phyloP scores from a whole-genome alignment of 2,329 filamentous ascomycete genomes.

The Stagonosporopsis vannaccii region DNA sequence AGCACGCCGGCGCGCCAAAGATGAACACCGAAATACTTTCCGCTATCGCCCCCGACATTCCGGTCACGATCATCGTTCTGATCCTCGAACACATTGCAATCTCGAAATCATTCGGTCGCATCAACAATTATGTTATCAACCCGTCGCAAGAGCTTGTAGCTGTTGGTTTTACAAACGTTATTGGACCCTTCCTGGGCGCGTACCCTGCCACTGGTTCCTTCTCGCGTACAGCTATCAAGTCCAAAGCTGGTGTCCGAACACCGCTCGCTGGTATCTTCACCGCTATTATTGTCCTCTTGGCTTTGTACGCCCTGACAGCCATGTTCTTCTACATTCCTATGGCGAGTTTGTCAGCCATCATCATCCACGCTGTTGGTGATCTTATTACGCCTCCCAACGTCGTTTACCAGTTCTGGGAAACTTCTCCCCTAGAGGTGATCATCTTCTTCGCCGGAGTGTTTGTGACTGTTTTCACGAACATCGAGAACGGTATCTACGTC shows the following conservation, averaged over 20 bases:
- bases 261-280: slow-evolving; percentile 92
- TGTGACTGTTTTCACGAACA: slow-evolving; percentile 84
- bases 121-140: slow-evolving; percentile 98
- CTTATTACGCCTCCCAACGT: slow-evolving; percentile 91
- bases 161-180: slow-evolving; percentile 87
- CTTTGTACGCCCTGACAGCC: slow-evolving; percentile 85
- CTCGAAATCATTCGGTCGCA: slow-evolving; percentile 91
- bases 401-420: slow-evolving; percentile 93
- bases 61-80: slow-evolving; percentile 87
- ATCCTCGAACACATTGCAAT: slow-evolving; percentile 98
- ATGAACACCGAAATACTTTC: slow-evolving; percentile 72
- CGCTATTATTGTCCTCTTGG: slow-evolving; percentile 82
- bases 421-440: slow-evolving; percentile 86
- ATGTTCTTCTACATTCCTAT: slow-evolving; percentile 96
- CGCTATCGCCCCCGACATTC: slow-evolving; percentile 75
- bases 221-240: slow-evolving; percentile 95
- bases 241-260: slow-evolving; percentile 92
- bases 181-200: slow-evolving; percentile 88
- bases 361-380: slow-evolving; percentile 95
- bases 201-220: slow-evolving; percentile 96
- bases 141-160: slow-evolving; percentile 96
- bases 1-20: slow-evolving; percentile 75
- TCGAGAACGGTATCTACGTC: slow-evolving; percentile 91
- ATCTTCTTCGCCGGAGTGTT: slow-evolving; percentile 92
- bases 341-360: slow-evolving; percentile 82